Evolutionary conservation across 805 yeast species (phyloP).

Genomic region (Candida boleticola): DNA sequence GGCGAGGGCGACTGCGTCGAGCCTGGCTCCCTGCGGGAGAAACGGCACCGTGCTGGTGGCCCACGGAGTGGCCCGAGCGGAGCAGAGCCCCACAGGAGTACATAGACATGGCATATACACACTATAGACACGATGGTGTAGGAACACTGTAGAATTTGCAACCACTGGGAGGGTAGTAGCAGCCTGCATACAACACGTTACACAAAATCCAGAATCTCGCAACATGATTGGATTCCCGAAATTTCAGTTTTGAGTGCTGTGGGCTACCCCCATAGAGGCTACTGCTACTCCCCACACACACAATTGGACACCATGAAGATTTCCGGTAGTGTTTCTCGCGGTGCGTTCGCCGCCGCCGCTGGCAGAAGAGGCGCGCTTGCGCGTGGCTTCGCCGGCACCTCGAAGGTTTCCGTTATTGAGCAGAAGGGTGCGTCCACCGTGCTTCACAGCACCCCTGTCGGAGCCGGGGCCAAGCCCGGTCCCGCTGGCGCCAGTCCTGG

Average conservation of each 20-base stretch:
- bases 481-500: slow-evolving; percentile 3
- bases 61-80: too few relatives aligned
- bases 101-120: too few relatives aligned
- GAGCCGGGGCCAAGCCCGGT: too few relatives aligned
- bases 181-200: neutral
- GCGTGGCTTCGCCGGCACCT: neutral
- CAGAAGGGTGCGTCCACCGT: neutral
- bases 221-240: neutral
- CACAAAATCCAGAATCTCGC: neutral
- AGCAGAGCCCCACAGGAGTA: too few relatives aligned
- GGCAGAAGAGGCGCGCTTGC: neutral
- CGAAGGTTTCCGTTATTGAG: neutral
- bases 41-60: too few relatives aligned
- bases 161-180: too few relatives aligned
- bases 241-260: too few relatives aligned
- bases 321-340: neutral
- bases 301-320: slow-evolving; percentile 1
- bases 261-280: too few relatives aligned
- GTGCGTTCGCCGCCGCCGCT: neutral
- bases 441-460: neutral
- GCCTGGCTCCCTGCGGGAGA: too few relatives aligned
- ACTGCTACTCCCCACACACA: neutral
- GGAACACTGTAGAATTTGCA: too few relatives aligned
- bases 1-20: too few relatives aligned
- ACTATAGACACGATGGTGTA: too few relatives aligned